Base-by-base conservation (phyloP, 129 eudicot genomes). In the Smallanthus sonchifolius region DNA sequence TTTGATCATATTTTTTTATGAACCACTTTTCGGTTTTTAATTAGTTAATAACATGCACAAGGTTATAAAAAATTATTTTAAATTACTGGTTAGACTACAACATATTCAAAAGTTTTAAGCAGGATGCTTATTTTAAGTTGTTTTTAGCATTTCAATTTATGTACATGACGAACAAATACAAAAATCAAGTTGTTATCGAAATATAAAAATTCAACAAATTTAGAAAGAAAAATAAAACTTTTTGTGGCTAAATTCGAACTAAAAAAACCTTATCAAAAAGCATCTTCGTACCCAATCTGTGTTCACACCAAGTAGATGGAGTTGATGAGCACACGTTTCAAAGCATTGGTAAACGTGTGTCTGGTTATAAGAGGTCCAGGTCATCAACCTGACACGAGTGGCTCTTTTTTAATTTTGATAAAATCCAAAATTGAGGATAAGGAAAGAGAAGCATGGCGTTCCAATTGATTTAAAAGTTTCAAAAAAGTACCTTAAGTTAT, bases 371-470 rank as follows among this genome's bases (percentile, higher is more conserved):
- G 32, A 35, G 72, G 82, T 60, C 65, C 82, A 77, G 3, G 76
- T 77, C 81, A 77, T 69, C 56, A 57, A 61, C 54, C 45, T 77
- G 82, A 37, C 82, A 77, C 76, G 76, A 77, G 82, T 77, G 82
- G 77, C 54, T 77, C 82, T 61, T 70, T 59, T 77, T 77, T 37
- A 47, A 77, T 78, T 70, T 62, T 61, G 71, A 70, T 61, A 70
- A 78, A 62, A 59, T 78, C 43, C 82, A 62, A 70, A 61, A 67
- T 42, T 70, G 17, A 24, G 70, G 81, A 78, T 78, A 78, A 78
- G 82, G 81, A 77, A 77, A 70, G 69, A 20, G 43, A 60, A 19
- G 72, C 52, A 70, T 61, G 72, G 77, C 38, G 16, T 45, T 78
- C 71, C 51, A 34, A 38, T 36, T 62, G 15, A 48, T 34, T 56